A percentile compares a stretch with the other conserved stretches of the same genome.
phyloP scores from a whole-genome alignment of 306 rosid species.

The Biancaea sappan region DNA sequence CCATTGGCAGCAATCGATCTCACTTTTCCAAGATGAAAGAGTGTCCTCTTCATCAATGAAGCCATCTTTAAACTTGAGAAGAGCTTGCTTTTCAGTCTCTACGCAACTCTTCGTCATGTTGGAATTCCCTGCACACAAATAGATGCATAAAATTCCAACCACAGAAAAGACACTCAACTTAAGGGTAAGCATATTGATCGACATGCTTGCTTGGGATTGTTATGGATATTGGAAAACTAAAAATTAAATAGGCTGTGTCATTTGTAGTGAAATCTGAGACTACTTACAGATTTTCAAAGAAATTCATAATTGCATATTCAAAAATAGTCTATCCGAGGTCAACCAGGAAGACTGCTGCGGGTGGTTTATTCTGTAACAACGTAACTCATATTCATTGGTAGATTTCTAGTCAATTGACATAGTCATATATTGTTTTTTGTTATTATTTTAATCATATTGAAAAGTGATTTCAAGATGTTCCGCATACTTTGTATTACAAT shows the following conservation, averaged over 20 bases:
- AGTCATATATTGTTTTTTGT: too few relatives aligned
- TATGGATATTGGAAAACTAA: neutral
- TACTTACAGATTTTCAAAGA: neutral
- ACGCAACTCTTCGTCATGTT: neutral
- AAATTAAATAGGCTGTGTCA: neutral
- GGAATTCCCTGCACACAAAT: neutral
- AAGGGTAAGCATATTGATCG: neutral
- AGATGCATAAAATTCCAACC: neutral
- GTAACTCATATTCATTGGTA: too few relatives aligned
- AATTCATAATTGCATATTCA: too few relatives aligned
- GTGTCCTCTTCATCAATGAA: neutral
- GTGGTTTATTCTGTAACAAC: too few relatives aligned
- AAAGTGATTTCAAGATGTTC: too few relatives aligned
- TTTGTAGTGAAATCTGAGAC: neutral
- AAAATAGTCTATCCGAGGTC: neutral
- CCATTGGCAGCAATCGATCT: constrained; percentile 3
- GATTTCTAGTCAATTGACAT: too few relatives aligned
- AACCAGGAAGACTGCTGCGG: too few relatives aligned
- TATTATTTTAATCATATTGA: too few relatives aligned
- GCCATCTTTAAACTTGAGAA: neutral
- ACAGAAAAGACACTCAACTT: neutral
- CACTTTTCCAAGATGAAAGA: neutral
- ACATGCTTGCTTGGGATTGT: neutral
- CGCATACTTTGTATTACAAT: too few relatives aligned
- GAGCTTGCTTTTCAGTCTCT: constrained; percentile 2